Conservation (phyloP, 352 stramenopile species). For the Globisporangium cystogenes region DNA sequence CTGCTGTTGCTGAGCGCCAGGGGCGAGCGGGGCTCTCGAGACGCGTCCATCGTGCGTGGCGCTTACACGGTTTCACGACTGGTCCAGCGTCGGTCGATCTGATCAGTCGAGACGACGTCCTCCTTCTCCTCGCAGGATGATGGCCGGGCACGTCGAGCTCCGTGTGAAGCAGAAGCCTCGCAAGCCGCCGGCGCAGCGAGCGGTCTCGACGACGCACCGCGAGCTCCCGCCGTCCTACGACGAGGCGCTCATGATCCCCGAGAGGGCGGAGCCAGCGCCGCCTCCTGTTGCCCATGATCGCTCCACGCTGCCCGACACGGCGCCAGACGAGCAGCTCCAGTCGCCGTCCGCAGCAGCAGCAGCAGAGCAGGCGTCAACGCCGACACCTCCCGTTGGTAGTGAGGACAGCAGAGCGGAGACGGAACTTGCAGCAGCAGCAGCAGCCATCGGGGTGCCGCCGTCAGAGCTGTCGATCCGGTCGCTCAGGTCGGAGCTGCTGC, state of each 20-base stretch:
- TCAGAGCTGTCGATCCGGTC: not conserved
- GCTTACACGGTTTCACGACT: not conserved
- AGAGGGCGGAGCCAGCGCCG: not conserved
- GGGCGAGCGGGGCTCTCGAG: not conserved
- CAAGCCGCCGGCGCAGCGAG: not conserved
- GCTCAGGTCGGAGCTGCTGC: conserved; percentile 1
- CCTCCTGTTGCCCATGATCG: not conserved
- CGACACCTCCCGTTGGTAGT: too few species aligned
- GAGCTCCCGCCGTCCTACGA: conserved; percentile 32
- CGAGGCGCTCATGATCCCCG: conserved; percentile 29
- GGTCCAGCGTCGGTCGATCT: not conserved
- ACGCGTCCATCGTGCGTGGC: not conserved
- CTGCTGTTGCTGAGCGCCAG: not conserved
- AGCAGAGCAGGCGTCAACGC: too few species aligned
- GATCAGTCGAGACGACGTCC: not conserved
- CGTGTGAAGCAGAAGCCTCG: conserved; percentile 16
- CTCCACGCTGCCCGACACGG: not conserved
- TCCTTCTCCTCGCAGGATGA: conserved; percentile 7
- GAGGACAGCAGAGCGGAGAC: too few species aligned
- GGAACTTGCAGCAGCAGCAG: too few species aligned
- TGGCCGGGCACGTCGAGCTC: conserved; percentile 24
- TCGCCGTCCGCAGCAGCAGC: not conserved
- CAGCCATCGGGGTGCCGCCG: too few species aligned
- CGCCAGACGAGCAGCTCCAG: not conserved
- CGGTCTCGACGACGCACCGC: too few species aligned